These are phyloP conservation scores for Ceriops tagal DNA, from an alignment of 345 rosid species.

Conservation along the genomic window DNA sequence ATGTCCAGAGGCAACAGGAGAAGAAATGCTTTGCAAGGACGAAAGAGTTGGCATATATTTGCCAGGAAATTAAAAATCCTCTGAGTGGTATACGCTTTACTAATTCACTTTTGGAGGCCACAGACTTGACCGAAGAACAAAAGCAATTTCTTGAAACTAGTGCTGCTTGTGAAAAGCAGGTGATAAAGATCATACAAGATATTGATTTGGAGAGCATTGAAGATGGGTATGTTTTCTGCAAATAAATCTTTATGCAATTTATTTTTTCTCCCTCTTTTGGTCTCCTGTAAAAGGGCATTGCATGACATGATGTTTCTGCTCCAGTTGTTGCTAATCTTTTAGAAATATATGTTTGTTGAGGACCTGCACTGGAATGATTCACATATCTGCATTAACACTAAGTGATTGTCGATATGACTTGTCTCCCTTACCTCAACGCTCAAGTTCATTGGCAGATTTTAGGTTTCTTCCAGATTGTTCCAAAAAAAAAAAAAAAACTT, in stretches of 20 bases:
- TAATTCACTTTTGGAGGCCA: slow-evolving; percentile 70
- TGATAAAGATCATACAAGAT: slow-evolving; percentile 57
- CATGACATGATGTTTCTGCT: not conserved
- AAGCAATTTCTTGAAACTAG: slow-evolving; percentile 84
- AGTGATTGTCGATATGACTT: not conserved
- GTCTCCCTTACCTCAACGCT: not conserved
- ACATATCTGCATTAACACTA: slow-evolving; percentile 1
- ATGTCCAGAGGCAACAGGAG: slow-evolving; percentile 69
- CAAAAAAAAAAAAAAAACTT: too few species aligned
- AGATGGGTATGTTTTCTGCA: slow-evolving; percentile 55
- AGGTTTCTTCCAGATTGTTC: not conserved
- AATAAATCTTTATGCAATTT: not conserved
- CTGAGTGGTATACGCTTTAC: slow-evolving; percentile 70
- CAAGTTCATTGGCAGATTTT: not conserved
- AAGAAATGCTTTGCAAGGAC: slow-evolving; percentile 51
- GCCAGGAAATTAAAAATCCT: slow-evolving; percentile 76
- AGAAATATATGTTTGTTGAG: not conserved
- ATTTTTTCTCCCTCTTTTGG: not conserved
- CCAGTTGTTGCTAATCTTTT: not conserved
- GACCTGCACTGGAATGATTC: not conserved
- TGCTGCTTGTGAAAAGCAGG: slow-evolving; percentile 86
- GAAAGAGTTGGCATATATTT: slow-evolving; percentile 83
- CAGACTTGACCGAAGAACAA: slow-evolving; percentile 70
- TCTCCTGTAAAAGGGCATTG: too few species aligned
- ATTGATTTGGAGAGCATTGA: slow-evolving; percentile 69